These are phyloP conservation scores for Sequoia sempervirens DNA, from an alignment of 75 land plant species.

Conservation along the genomic window DNA sequence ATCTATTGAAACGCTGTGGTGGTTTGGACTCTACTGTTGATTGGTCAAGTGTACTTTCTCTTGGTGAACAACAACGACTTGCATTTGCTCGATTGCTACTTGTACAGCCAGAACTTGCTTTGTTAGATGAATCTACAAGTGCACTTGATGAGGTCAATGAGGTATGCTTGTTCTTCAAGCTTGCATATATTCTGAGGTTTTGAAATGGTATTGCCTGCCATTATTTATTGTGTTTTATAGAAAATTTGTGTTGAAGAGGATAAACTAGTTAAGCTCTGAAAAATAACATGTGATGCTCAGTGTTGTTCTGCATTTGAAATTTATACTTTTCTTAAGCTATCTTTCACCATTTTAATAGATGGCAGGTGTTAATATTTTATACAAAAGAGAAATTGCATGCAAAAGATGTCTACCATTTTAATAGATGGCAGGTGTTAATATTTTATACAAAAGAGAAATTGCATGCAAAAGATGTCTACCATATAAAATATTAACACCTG, in stretches of 20 bases:
- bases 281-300: neutral
- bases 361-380: no score
- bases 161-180: constrained; percentile 30
- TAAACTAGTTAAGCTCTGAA: neutral
- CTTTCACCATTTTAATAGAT: no score
- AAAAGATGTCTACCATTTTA: no score
- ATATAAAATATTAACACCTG: no score
- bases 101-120: constrained; percentile 68
- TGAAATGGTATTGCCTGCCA: neutral
- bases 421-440: no score
- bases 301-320: no score
- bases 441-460: no score
- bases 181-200: constrained; percentile 2
- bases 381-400: no score
- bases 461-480: no score
- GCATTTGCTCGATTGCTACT: constrained; percentile 95
- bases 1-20: constrained; percentile 60
- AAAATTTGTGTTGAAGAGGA: neutral
- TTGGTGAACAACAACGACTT: constrained; percentile 98
- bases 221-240: neutral
- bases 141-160: constrained; percentile 94
- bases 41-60: constrained; percentile 96
- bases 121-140: constrained; percentile 96
- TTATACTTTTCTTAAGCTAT: no score
- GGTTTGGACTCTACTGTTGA: constrained; percentile 67